Evolutionary conservation across 116 monocot species (phyloP).

Genomic region (Trichopus zeylanicus): DNA sequence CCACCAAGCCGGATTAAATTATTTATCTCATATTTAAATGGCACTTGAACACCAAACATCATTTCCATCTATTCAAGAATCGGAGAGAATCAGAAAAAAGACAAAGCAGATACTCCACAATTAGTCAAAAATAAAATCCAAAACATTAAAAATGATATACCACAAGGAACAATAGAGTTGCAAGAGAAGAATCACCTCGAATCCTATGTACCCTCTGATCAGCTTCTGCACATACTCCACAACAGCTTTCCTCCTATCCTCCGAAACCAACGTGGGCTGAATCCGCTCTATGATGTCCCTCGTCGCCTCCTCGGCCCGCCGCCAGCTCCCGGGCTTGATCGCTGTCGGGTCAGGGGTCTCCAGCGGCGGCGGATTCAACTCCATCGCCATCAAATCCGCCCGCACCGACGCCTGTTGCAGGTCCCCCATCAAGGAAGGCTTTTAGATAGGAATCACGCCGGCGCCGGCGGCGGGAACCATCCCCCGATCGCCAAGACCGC

Average conservation of each 20-base stretch:
- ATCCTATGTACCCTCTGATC: slow-evolving; percentile 9
- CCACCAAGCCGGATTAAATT: too few relatives aligned
- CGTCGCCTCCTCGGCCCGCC: slow-evolving; percentile 22
- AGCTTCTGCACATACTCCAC: slow-evolving; percentile 30
- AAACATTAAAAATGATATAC: not conserved
- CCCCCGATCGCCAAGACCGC: too few relatives aligned
- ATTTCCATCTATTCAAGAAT: too few relatives aligned
- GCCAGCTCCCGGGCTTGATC: slow-evolving; percentile 19
- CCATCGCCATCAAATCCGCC: not conserved
- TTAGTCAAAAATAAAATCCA: not conserved
- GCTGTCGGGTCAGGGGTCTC: slow-evolving; percentile 20
- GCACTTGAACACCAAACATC: too few relatives aligned
- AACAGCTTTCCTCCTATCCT: slow-evolving; percentile 25
- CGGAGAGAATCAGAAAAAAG: too few relatives aligned
- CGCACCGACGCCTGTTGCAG: not conserved
- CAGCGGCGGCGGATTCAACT: not conserved
- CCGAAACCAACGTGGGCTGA: slow-evolving; percentile 30
- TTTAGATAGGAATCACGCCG: too few relatives aligned
- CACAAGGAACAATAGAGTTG: not conserved
- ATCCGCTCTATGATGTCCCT: slow-evolving; percentile 17
- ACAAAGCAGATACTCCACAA: too few relatives aligned
- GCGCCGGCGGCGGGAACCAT: too few relatives aligned
- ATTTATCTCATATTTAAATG: too few relatives aligned
- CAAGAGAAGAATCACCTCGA: slow-evolving; percentile 19
- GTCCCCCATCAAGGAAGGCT: not conserved